Evolutionary conservation across 768 basidiomycete genomes (phyloP).

Genomic region (Cantharellus anzutake): DNA sequence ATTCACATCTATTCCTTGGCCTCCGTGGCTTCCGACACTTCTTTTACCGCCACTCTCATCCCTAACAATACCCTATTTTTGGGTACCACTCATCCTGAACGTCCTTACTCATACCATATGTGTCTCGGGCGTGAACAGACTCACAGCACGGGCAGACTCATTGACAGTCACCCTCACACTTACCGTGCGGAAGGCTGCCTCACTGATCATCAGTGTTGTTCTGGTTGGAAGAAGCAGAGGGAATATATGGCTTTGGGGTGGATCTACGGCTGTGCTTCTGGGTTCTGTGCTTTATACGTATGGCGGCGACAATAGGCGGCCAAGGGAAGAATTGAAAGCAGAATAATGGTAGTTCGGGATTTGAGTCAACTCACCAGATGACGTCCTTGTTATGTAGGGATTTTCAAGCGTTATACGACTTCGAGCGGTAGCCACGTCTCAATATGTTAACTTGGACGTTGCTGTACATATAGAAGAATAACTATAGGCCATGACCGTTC

Average conservation of each 20-base stretch:
- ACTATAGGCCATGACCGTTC: too few relatives aligned
- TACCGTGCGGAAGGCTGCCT: conserved; percentile 64
- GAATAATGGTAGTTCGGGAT: background rate
- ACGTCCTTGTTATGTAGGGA: too few relatives aligned
- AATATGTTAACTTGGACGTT: too few relatives aligned
- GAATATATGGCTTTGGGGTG: conserved; percentile 37
- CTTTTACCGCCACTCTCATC: conserved; percentile 17
- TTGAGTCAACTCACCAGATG: too few relatives aligned
- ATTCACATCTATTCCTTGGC: background rate
- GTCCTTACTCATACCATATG: conserved; percentile 73
- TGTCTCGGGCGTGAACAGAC: conserved; percentile 67
- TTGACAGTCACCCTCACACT: conserved; percentile 65
- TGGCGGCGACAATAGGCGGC: conserved; percentile 2
- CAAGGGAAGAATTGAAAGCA: background rate
- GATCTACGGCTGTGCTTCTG: conserved; percentile 45
- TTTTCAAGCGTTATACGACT: too few relatives aligned
- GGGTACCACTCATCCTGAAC: conserved; percentile 50
- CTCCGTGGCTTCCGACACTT: conserved; percentile 4
- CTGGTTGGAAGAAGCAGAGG: conserved; percentile 25
- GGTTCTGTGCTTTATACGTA: conserved; percentile 56
- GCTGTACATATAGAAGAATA: too few relatives aligned
- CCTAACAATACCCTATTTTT: conserved; percentile 36
- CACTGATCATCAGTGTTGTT: conserved; percentile 48
- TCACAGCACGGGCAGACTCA: conserved; percentile 57
- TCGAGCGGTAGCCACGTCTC: too few relatives aligned